Conservation (phyloP, 768 basidiomycete species). For the Xerocomellus amylosporus region DNA sequence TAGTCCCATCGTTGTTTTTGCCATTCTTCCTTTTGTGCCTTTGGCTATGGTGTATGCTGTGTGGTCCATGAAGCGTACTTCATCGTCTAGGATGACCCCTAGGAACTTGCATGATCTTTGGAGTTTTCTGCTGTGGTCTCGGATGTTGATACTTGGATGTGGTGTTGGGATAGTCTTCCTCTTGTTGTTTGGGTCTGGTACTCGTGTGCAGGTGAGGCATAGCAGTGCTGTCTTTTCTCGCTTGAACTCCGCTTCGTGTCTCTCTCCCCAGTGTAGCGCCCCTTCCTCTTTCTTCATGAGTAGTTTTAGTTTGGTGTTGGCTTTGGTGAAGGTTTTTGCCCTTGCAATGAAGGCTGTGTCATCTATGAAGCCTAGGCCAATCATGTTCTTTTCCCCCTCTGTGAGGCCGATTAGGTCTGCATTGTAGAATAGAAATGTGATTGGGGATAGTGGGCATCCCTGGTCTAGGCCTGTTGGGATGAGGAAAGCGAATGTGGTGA, state of each 20-base stretch:
- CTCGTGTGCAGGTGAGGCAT: no score
- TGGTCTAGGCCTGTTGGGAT: slow-evolving; percentile 29
- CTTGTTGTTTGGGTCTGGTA: no score
- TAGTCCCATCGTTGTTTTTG: no score
- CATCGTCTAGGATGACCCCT: no score
- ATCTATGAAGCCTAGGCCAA: slow-evolving; percentile 4
- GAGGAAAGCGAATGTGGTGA: slow-evolving; percentile 10
- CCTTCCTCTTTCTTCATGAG: neutral
- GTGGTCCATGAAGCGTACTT: no score
- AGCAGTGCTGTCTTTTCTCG: neutral
- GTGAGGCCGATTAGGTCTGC: slow-evolving; percentile 10
- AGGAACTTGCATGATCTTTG: no score
- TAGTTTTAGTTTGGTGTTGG: neutral
- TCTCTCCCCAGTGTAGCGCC: no score
- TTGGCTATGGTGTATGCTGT: no score
- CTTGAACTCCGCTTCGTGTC: neutral
- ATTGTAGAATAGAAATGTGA: slow-evolving; percentile 32
- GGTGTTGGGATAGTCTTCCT: no score
- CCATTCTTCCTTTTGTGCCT: no score
- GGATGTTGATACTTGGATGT: no score
- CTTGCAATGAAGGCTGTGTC: neutral
- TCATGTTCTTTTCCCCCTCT: neutral
- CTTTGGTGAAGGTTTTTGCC: neutral
- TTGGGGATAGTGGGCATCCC: slow-evolving; percentile 30
- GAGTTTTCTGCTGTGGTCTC: no score